Percentiles rank a stretch among this genome's conserved stretches.
phyloP scores from a whole-genome alignment of 179 eudicot species.

The Beta lomatogona region DNA sequence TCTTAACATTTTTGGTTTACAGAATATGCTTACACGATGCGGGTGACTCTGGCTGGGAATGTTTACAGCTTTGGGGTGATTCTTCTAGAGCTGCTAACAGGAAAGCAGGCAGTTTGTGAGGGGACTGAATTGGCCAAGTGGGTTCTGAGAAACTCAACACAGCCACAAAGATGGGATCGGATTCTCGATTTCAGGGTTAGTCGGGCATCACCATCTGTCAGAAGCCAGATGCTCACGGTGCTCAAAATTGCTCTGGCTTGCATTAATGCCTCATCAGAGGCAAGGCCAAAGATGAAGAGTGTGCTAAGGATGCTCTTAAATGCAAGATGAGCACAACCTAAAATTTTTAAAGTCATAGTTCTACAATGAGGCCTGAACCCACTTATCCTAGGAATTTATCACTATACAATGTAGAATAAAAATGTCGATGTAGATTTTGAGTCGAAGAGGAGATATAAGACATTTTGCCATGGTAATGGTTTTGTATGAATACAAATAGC shows the following conservation, averaged over 20 bases:
- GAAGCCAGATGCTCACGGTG: constrained; percentile 77
- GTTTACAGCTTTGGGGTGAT: constrained; percentile 87
- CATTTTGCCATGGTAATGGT: constrained; percentile 11
- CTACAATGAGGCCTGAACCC: neutral
- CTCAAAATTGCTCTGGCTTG: constrained; percentile 79
- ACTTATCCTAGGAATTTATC: neutral
- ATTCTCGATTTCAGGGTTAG: constrained; percentile 69
- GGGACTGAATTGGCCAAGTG: constrained; percentile 81
- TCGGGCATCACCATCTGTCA: constrained; percentile 55
- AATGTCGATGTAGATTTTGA: neutral
- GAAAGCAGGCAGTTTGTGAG: constrained; percentile 75
- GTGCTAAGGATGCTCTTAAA: constrained; percentile 78
- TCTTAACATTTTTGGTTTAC: constrained; percentile 23
- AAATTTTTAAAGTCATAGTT: too few species aligned
- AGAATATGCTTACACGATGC: constrained; percentile 98
- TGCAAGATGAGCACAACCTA: constrained; percentile 39
- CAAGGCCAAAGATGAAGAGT: constrained; percentile 80
- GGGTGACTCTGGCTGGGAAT: constrained; percentile 83
- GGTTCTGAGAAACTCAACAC: constrained; percentile 57
- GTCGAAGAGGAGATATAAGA: neutral
- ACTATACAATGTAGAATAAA: neutral
- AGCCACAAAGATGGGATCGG: constrained; percentile 60
- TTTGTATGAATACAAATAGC: neutral
- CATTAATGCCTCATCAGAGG: constrained; percentile 66
- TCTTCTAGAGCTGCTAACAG: constrained; percentile 75